Evolutionary conservation across 345 rosid species (phyloP).

Genomic region (Linum trigynum): DNA sequence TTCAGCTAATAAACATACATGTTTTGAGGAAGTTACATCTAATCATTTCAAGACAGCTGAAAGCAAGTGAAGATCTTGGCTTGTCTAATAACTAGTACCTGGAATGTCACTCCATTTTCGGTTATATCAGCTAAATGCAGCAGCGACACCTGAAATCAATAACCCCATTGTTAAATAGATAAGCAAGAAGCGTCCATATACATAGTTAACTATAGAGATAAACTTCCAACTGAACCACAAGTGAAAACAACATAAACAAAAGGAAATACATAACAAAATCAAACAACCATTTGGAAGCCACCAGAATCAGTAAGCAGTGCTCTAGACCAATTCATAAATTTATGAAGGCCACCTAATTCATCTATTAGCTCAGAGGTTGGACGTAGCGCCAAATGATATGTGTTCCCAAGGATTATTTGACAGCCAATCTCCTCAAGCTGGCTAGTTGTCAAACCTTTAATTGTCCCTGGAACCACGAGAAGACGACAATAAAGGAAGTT

Average conservation of each 20-base stretch:
- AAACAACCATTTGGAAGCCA: slow-evolving; percentile 78
- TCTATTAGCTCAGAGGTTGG: slow-evolving; percentile 73
- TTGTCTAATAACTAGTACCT: slow-evolving; percentile 24
- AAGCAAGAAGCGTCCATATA: neutral
- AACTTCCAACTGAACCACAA: neutral
- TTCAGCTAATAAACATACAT: too few species aligned
- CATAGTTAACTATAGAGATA: neutral
- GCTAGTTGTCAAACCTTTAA: slow-evolving; percentile 58
- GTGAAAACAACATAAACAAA: slow-evolving; percentile 1
- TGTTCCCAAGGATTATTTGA: slow-evolving; percentile 78
- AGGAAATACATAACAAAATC: slow-evolving; percentile 1
- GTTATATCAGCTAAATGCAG: slow-evolving; percentile 75
- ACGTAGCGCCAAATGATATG: slow-evolving; percentile 74
- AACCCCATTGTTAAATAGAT: neutral
- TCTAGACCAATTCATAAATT: slow-evolving; percentile 80
- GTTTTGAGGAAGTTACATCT: too few species aligned
- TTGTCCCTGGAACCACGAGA: slow-evolving; percentile 45
- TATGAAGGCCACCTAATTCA: slow-evolving; percentile 75
- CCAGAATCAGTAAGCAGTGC: slow-evolving; percentile 81
- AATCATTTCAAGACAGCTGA: neutral
- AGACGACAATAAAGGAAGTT: slow-evolving; percentile 3
- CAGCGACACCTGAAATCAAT: slow-evolving; percentile 51
- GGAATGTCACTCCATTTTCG: slow-evolving; percentile 73
- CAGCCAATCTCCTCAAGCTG: slow-evolving; percentile 88
- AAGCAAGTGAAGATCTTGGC: neutral